A percentile compares a stretch with the other conserved stretches of the same genome.
phyloP scores from a whole-genome alignment of 148 eudicot genomes.

The Polygonum maritimum region DNA sequence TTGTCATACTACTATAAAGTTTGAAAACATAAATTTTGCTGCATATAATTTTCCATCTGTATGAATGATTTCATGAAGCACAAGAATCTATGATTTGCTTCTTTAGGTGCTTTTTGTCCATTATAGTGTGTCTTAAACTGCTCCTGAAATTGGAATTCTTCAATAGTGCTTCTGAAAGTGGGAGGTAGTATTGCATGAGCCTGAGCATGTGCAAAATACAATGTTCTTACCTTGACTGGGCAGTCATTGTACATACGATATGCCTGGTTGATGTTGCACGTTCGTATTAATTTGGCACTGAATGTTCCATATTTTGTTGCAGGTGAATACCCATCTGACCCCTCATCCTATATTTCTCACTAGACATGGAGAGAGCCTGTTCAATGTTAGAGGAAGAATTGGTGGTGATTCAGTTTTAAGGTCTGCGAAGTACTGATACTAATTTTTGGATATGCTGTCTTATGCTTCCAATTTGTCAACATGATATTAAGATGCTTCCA shows the following conservation, averaged over 20 bases:
- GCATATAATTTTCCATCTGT: neutral
- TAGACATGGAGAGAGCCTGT: conserved; percentile 92
- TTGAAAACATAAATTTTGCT: neutral
- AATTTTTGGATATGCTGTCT: neutral
- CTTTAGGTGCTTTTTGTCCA: neutral
- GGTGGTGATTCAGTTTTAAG: conserved; percentile 86
- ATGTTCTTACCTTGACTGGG: neutral
- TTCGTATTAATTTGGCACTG: neutral
- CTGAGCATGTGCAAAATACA: neutral
- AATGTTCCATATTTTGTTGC: conserved; percentile 7
- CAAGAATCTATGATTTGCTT: neutral
- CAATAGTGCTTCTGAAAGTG: neutral
- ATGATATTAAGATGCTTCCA: neutral
- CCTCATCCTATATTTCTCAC: conserved; percentile 94
- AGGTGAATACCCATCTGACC: conserved; percentile 92
- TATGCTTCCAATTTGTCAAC: neutral
- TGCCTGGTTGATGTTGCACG: neutral
- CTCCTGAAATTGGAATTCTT: neutral
- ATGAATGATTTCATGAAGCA: neutral
- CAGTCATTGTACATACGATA: neutral
- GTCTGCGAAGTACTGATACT: conserved; percentile 19
- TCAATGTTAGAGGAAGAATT: conserved; percentile 89
- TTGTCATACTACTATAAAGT: neutral
- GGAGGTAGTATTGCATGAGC: neutral
- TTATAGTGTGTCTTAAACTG: neutral